Conservation (phyloP, 1,139 yeast species). For the Magnusiomyces suaveolens region DNA sequence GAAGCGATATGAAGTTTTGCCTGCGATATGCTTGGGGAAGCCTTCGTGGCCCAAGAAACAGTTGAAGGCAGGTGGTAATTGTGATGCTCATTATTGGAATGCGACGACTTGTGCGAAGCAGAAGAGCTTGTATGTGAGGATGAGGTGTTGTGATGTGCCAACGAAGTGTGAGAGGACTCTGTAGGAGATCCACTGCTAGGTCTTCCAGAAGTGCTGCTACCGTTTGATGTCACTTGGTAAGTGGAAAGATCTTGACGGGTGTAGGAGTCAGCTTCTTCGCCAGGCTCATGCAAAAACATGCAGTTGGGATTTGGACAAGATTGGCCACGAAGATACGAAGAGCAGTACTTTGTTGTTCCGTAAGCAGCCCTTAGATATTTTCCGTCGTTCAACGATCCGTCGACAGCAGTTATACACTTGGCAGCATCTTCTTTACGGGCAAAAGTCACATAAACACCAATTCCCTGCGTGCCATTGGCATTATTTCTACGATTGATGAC, state of each 20-base stretch:
- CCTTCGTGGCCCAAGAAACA: slow-evolving; percentile 34
- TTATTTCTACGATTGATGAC: slow-evolving; percentile 73
- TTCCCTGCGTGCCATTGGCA: slow-evolving; percentile 53
- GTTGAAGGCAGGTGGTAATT: slow-evolving; percentile 29
- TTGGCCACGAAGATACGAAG: slow-evolving; percentile 87
- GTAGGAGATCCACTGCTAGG: slow-evolving; percentile 4
- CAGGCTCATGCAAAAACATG: slow-evolving; percentile 98
- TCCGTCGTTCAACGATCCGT: slow-evolving; percentile 91
- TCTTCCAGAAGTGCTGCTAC: slow-evolving; percentile 31
- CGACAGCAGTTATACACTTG: slow-evolving; percentile 83
- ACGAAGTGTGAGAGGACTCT: slow-evolving; percentile 1
- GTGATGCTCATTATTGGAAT: neutral
- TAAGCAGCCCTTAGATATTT: slow-evolving; percentile 82
- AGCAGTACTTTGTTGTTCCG: slow-evolving; percentile 97
- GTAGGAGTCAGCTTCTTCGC: slow-evolving; percentile 96
- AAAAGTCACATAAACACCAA: slow-evolving; percentile 94
- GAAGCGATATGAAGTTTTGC: slow-evolving; percentile 12
- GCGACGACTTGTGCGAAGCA: neutral
- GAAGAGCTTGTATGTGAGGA: neutral
- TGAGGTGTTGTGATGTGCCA: neutral
- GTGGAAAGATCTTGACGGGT: slow-evolving; percentile 87
- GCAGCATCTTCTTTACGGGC: slow-evolving; percentile 91
- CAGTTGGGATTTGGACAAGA: slow-evolving; percentile 98
- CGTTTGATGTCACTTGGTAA: slow-evolving; percentile 49
- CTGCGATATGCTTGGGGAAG: slow-evolving; percentile 19